A percentile compares a stretch with the other conserved stretches of the same genome.
These are phyloP conservation scores for Zygnema circumcarinatum DNA, from an alignment of 139 green algal genomes.

Conservation along the genomic window DNA sequence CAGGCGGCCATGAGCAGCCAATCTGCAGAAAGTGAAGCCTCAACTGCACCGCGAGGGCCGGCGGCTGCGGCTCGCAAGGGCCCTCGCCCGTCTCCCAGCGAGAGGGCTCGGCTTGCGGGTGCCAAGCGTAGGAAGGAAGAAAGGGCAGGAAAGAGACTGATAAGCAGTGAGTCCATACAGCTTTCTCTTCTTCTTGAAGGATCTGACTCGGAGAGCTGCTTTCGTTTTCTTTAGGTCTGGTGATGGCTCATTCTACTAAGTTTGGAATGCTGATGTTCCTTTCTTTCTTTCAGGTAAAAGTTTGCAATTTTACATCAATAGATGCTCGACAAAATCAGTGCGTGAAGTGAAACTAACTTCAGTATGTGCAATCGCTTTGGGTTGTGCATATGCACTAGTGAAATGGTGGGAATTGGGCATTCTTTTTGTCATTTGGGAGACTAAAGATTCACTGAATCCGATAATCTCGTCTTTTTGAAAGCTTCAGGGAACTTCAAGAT, in stretches of 20 bases:
- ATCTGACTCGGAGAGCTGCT: not conserved
- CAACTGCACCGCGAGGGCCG: not conserved
- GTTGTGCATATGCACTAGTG: too few relatives aligned
- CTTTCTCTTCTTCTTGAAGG: not conserved
- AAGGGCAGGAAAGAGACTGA: not conserved
- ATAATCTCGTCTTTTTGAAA: too few relatives aligned
- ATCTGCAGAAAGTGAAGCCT: not conserved
- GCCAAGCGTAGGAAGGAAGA: not conserved
- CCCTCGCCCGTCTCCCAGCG: not conserved
- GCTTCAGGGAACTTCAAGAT: too few relatives aligned
- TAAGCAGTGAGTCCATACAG: not conserved
- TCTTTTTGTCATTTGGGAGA: too few relatives aligned
- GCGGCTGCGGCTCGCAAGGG: not conserved
- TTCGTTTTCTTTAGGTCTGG: not conserved
- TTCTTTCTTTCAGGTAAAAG: too few relatives aligned
- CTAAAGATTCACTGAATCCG: too few relatives aligned
- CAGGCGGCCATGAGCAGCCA: not conserved
- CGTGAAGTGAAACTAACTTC: too few relatives aligned
- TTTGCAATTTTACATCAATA: too few relatives aligned
- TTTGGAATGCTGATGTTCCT: not conserved
- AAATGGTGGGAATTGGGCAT: too few relatives aligned
- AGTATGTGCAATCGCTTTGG: too few relatives aligned
- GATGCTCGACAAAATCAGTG: too few relatives aligned
- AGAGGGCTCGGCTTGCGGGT: not conserved
- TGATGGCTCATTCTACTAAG: slow-evolving; percentile 1